A percentile compares a stretch with the other conserved stretches of the same genome.
Evolutionary conservation across 306 rosid species (phyloP).

Genomic region (Inga oerstediana): DNA sequence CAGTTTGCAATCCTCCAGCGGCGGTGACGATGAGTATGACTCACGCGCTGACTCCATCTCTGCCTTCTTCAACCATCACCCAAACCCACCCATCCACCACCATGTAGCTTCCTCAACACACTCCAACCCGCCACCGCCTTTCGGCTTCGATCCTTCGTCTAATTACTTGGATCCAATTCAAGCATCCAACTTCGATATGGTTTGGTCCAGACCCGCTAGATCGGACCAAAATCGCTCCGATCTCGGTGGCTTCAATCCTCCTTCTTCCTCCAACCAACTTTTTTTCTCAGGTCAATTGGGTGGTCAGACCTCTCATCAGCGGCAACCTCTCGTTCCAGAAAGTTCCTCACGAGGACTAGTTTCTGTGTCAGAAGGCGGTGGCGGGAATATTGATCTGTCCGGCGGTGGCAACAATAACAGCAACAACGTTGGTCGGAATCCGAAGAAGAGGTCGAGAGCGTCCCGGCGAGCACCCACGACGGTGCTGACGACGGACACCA

Average conservation of each 20-base stretch:
- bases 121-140: constrained; percentile 25
- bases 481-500: constrained; percentile 83
- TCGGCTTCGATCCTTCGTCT: constrained; percentile 53
- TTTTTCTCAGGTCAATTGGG: not conserved
- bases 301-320: not conserved
- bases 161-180: constrained; percentile 62
- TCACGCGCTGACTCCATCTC: constrained; percentile 76
- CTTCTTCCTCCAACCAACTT: not conserved
- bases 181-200: constrained; percentile 48
- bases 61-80: constrained; percentile 42
- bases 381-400: constrained; percentile 1
- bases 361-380: not conserved
- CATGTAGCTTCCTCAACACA: not conserved
- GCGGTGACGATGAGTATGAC: constrained; percentile 86
- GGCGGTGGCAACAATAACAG: not conserved
- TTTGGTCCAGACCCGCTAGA: constrained; percentile 59
- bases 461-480: constrained; percentile 97
- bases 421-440: constrained; percentile 56
- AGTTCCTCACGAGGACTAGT: constrained; percentile 16
- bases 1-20: constrained; percentile 88
- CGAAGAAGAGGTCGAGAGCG: constrained; percentile 90
- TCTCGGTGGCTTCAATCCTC: constrained; percentile 40
- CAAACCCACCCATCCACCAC: not conserved
- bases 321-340: constrained; percentile 27
- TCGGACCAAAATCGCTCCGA: constrained; percentile 56